These are phyloP conservation scores for Casuarina glauca DNA, from an alignment of 306 rosid genomes.

Conservation along the genomic window DNA sequence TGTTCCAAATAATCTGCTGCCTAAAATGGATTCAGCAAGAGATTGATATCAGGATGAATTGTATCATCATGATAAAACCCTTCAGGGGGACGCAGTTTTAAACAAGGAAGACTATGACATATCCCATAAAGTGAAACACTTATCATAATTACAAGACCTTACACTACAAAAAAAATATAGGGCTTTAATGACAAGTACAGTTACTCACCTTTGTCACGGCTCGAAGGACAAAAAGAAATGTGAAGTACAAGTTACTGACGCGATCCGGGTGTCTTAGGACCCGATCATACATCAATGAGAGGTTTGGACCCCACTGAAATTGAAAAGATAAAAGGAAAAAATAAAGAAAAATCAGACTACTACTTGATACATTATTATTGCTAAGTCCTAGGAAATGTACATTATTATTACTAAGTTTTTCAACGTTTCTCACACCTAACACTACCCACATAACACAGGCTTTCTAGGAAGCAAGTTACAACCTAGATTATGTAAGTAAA, in stretches of 20 bases:
- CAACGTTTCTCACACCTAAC: not conserved
- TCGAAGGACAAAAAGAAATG: slow-evolving; percentile 90
- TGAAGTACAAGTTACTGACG: slow-evolving; percentile 89
- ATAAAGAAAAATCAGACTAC: slow-evolving; percentile 23
- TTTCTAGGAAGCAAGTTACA: not conserved
- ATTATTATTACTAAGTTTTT: not conserved
- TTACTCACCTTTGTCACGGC: slow-evolving; percentile 87
- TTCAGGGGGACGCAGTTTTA: not conserved
- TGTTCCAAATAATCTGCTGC: slow-evolving; percentile 89
- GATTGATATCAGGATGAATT: slow-evolving; percentile 23
- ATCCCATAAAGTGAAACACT: not conserved
- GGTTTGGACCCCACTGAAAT: slow-evolving; percentile 93
- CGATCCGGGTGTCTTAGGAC: slow-evolving; percentile 86
- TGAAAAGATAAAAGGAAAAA: slow-evolving; percentile 11
- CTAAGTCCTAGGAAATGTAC: not conserved
- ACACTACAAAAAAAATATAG: not conserved
- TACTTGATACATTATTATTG: slow-evolving; percentile 3
- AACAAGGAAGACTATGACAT: not conserved
- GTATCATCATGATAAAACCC: not conserved
- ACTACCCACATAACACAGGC: not conserved
- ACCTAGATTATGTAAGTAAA: not conserved
- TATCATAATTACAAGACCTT: not conserved
- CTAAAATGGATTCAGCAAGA: slow-evolving; percentile 44
- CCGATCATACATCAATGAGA: slow-evolving; percentile 72
- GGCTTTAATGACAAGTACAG: slow-evolving; percentile 1